phyloP scores from a whole-genome alignment of 2,329 filamentous ascomycete species.

The Dothistroma septosporum region DNA sequence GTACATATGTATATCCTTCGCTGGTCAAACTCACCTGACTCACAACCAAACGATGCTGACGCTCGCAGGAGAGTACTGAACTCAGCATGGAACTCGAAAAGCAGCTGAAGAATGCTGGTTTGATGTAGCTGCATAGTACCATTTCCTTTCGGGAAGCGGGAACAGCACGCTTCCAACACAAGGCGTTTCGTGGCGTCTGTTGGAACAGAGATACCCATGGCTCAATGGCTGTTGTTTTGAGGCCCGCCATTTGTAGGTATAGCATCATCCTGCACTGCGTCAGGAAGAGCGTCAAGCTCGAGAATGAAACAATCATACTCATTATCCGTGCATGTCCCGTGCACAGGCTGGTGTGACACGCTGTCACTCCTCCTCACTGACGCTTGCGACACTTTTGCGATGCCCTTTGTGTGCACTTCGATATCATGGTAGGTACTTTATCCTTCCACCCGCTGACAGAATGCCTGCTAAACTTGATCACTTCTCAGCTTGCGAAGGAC shows the following conservation, averaged over 20 bases:
- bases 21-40: background rate
- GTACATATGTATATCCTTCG: constrained; percentile 16
- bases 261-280: constrained; percentile 28
- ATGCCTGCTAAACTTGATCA: constrained; percentile 9
- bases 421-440: constrained; percentile 10
- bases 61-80: constrained; percentile 24
- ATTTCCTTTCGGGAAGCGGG: constrained; percentile 20
- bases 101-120: constrained; percentile 27
- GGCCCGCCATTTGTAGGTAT: constrained; percentile 29
- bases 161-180: constrained; percentile 32
- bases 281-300: constrained; percentile 25
- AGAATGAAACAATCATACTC: constrained; percentile 25
- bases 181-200: constrained; percentile 30
- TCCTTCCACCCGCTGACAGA: background rate
- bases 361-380: background rate
- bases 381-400: background rate
- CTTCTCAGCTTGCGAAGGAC: background rate
- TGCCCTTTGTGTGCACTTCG: background rate
- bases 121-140: constrained; percentile 32
- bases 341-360: constrained; percentile 13
- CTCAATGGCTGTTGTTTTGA: constrained; percentile 30
- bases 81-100: constrained; percentile 28
- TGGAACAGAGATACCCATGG: constrained; percentile 25
- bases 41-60: constrained; percentile 15
- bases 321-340: constrained; percentile 19